Evolutionary conservation across 225 moss, liverwort and hornwort species (phyloP), one percentile per base, ranked within the genome.

Genomic region (Marchantia paleacea): DNA sequence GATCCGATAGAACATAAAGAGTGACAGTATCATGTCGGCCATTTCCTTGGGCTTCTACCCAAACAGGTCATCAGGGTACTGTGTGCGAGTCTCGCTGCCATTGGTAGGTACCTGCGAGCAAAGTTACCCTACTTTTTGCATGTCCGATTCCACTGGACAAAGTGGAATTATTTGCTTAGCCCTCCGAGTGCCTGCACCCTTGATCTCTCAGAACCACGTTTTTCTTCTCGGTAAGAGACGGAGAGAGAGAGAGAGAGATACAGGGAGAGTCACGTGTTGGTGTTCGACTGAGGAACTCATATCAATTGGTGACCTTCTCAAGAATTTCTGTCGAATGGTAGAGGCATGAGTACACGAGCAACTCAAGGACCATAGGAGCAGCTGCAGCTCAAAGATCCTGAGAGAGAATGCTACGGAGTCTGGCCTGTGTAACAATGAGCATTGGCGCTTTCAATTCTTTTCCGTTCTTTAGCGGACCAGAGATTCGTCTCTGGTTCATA

Each of bases 1-100:
- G n/a, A 70, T 49, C 48, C 69, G 52, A 51, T 24, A n/a, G 15
- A 5, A 25, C 8, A 73, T 73, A 73, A 53, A 73, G 53, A 52
- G 70, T 54, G 73, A 54, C 73, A 73, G 25, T 73, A 15, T 50
- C 26, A 6, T 54, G 54, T 73, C 72, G 54, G 52, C 73, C 26
- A 53, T 73, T 26, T 73, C 25, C 54, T 12, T 51, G 72, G 72
- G 24, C 52, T 52, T 52, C 48, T 52, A 53, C 26, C 25, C 53
- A 28, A 73, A 47, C 19, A 52, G n/a, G 52, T 72, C 7, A 51
- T 20, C 72, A 16, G 7, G 25, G 49, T 11, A 73, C 73, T 14
- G 50, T 52, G 50, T 12, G 52, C 24, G 26, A 24, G 8, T 28
- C 4, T 26, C 13, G 53, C 74, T 52, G 25, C 52, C 73, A 22